phyloP scores from a whole-genome alignment of 257 asterid species.

The Nicotiana noctiflora region DNA sequence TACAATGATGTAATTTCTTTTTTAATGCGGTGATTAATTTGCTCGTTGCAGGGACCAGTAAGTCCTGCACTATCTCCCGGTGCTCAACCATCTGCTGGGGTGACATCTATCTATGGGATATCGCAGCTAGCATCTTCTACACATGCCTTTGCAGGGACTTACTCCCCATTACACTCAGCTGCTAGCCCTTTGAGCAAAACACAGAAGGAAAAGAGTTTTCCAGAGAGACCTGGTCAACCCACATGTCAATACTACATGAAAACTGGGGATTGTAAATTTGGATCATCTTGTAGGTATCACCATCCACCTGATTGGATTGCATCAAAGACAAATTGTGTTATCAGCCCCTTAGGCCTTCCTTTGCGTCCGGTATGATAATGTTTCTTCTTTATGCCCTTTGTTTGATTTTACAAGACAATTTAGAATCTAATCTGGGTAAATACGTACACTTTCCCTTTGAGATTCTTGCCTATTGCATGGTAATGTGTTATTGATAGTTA shows the following conservation, averaged over 20 bases:
- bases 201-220: constrained; percentile 46
- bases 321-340: constrained; percentile 37
- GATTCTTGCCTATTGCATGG: constrained; percentile 5
- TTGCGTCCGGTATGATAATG: constrained; percentile 64
- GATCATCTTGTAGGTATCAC: constrained; percentile 71
- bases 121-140: constrained; percentile 54
- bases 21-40: constrained; percentile 17
- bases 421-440: neutral
- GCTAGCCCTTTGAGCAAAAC: constrained; percentile 35
- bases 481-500: neutral
- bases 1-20: neutral
- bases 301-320: constrained; percentile 63
- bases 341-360: constrained; percentile 81
- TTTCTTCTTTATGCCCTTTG: neutral
- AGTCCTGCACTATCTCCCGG: constrained; percentile 64
- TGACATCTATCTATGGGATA: constrained; percentile 50
- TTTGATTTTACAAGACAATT: neutral
- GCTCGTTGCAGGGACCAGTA: constrained; percentile 47
- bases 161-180: constrained; percentile 38
- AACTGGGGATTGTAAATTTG: constrained; percentile 88
- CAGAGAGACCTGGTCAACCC: constrained; percentile 72
- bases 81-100: constrained; percentile 47
- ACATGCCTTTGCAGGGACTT: constrained; percentile 45
- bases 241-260: constrained; percentile 76
- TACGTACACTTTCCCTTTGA: neutral